Base-by-base conservation (phyloP, 495 filamentous ascomycete species). In the Penicilliopsis zonata region DNA sequence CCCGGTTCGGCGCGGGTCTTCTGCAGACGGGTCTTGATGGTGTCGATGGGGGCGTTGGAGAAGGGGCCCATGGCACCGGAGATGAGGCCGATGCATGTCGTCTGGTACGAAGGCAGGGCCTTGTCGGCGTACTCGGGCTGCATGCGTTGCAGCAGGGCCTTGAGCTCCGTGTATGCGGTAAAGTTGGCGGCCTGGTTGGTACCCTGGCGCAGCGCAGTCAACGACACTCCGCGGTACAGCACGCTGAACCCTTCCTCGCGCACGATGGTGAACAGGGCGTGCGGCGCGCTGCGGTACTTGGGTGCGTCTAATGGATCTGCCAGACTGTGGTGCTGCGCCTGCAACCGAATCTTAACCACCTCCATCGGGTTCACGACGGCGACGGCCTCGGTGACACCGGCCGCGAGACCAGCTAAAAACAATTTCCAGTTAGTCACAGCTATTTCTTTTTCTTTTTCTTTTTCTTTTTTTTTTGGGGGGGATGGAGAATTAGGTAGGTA, bases 111-210 rank as follows among this genome's bases (percentile, higher is more conserved):
- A 3, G 90, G 88, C 10, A 99, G 66, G 43, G 72, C 74, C 13
- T 49, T 52, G 46, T 65, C 61, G 51, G 42, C 71, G 50, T 61
- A 66, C 22, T 65, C 51, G 22, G 82, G 72, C 57, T 88, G 85
- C 46, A 56, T 61, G 14, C 65, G 53, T 50, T 86, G 77, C 27
- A 94, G 71, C 23, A 61, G 58, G 35, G 78, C 70, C 63, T 93
- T 92, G 56, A 96, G 78, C 58, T 95, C 80, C 1, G 82, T 85
- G 61, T 99, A 99, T 8, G 92, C 92, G 17, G 87, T 95, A 68
- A 99, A 99, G 68, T 99, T 99, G 50, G 92, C 82, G 8, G 92
- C 90, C 63, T 99, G 90, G 65, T 99, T 98, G 36, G 77, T 86
- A 35, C 88, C 90, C 58, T 98, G 90, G 31, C 90, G 74, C 34